Evolutionary conservation across 768 basidiomycete species (phyloP), one percentile per base, ranked within the genome.

Genomic region (Trametes coccinea): DNA sequence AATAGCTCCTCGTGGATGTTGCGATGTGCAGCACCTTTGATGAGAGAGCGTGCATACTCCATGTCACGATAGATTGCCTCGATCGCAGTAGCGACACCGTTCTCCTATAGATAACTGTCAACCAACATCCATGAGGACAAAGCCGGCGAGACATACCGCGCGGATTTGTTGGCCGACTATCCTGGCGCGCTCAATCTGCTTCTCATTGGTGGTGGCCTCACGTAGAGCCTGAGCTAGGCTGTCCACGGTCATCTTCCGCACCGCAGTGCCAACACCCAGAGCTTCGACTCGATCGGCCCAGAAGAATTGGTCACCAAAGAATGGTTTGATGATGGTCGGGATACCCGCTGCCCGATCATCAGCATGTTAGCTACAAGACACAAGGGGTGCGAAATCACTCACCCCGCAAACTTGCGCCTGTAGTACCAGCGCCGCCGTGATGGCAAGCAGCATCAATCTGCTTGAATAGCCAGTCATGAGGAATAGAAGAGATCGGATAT

Each of bases 211-310:
- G 8, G 96, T 97, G 7, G 95, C 97, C 33, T 80, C 73, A 33
- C 81, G 69, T 44, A 99, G 79, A 0, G 96, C 95, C 8, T 92
- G 88, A 14, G 88, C 84, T 59, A 99, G 76, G 50, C 78, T 79
- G 14, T 91, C 84, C 13, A 89, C 87, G 10, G 91, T 94, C 57
- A 98, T 79, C 74, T 95, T 96, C 67, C 92, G 85, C 53, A 99
- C 88, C 53, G 89, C 86, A 33, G 87, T 82, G 47, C 96, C 97
- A 51, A 98, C 86, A 40, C 95, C 95, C 44, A 99, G 82, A 2
- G 95, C 93, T 73, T 97, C 94, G n/a, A 98, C 93, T 31, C 96
- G 89, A 74, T 99, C 93, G 3, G 93, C 93, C 94, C 94, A 98
- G 77, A 98, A 96, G 73, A 90, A 93, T 69, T 98, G 95, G 73